These are phyloP conservation scores for Ophiostoma sp. DNA, from an alignment of 2,329 filamentous ascomycete species.

Conservation along the genomic window DNA sequence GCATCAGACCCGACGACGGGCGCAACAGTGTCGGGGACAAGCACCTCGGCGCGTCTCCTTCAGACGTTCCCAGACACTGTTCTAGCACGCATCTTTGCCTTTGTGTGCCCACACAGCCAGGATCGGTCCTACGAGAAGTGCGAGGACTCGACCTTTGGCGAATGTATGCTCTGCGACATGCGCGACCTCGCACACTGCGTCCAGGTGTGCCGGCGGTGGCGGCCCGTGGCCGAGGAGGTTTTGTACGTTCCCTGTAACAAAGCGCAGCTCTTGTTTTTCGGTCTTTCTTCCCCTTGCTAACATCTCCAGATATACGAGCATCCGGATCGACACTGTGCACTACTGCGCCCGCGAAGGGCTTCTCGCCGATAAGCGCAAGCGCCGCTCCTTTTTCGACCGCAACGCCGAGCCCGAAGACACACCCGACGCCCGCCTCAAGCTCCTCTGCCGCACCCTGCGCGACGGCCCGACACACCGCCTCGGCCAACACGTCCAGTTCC, in stretches of 20 bases:
- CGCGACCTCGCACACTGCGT: slow-evolving; percentile 82
- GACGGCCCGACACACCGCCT: slow-evolving; percentile 68
- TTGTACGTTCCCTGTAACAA: slow-evolving; percentile 55
- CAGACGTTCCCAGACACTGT: slow-evolving; percentile 65
- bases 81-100: slow-evolving; percentile 73
- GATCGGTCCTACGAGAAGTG: slow-evolving; percentile 80
- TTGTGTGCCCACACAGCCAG: slow-evolving; percentile 77
- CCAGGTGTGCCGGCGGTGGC: slow-evolving; percentile 72
- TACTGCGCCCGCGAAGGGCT: slow-evolving; percentile 87
- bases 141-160: slow-evolving; percentile 74
- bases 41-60: slow-evolving; percentile 46
- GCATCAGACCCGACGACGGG: neutral
- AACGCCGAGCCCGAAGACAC: slow-evolving; percentile 81
- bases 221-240: slow-evolving; percentile 45
- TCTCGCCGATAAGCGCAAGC: slow-evolving; percentile 76
- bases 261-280: neutral
- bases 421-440: slow-evolving; percentile 70
- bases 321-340: slow-evolving; percentile 91
- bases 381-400: slow-evolving; percentile 69
- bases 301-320: slow-evolving; percentile 72
- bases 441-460: slow-evolving; percentile 79
- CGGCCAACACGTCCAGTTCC: slow-evolving; percentile 69
- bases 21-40: slow-evolving; percentile 33
- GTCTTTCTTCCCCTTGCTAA: slow-evolving; percentile 15
- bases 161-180: slow-evolving; percentile 93